A percentile compares a stretch with the other conserved stretches of the same genome.
Conservation (phyloP, 352 stramenopile species). For the Pythium plurisporium region DNA sequence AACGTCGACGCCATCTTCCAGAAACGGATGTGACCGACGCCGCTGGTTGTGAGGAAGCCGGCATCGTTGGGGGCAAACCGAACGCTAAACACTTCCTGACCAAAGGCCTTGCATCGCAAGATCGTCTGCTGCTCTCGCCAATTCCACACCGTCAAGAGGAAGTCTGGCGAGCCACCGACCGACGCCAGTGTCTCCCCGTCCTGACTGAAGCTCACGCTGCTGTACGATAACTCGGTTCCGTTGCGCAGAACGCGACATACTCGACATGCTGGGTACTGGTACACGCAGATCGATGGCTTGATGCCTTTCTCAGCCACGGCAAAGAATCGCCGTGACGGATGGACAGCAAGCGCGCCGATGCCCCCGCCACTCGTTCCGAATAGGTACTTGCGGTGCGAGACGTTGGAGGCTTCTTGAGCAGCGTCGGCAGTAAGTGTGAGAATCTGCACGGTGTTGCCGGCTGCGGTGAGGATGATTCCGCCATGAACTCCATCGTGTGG, state of each 20-base stretch:
- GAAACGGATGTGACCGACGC: slow-evolving; percentile 93
- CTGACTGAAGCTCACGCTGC: slow-evolving; percentile 62
- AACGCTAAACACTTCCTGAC: slow-evolving; percentile 92
- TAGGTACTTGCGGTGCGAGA: slow-evolving; percentile 41
- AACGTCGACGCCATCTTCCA: slow-evolving; percentile 97
- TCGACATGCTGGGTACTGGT: slow-evolving; percentile 74
- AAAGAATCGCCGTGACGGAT: slow-evolving; percentile 70
- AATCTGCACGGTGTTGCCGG: slow-evolving; percentile 72
- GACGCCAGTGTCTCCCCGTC: slow-evolving; percentile 88
- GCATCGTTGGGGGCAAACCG: slow-evolving; percentile 84
- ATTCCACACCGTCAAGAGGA: slow-evolving; percentile 91
- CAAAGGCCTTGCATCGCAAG: slow-evolving; percentile 91
- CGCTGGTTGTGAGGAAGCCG: slow-evolving; percentile 90
- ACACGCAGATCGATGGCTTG: slow-evolving; percentile 86
- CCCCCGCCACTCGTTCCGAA: slow-evolving; percentile 69
- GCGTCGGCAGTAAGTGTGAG: slow-evolving; percentile 36
- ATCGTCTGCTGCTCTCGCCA: slow-evolving; percentile 89
- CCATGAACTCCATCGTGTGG: slow-evolving; percentile 30
- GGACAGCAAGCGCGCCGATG: slow-evolving; percentile 65
- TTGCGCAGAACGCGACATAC: slow-evolving; percentile 73
- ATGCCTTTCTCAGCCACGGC: slow-evolving; percentile 87
- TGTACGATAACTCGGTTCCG: slow-evolving; percentile 83
- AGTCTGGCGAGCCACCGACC: slow-evolving; percentile 86
- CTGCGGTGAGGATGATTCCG: slow-evolving; percentile 55
- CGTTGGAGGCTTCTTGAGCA: slow-evolving; percentile 1